Conservation (phyloP, 805 yeast species). For the Candida odintsovae region DNA sequence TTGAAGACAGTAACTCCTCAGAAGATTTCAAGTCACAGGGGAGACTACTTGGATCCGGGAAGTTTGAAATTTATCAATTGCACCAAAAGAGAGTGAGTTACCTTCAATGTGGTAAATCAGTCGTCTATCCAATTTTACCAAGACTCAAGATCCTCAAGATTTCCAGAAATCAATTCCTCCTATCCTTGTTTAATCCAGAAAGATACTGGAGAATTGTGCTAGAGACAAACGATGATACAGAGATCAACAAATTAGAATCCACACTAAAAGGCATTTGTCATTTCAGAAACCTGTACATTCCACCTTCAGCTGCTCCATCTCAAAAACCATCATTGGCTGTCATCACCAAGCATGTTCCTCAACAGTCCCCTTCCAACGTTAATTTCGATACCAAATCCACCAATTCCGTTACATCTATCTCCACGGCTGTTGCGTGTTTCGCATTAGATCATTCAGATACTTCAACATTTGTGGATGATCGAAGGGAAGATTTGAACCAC, state of each 20-base stretch:
- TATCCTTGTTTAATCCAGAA: constrained; percentile 69
- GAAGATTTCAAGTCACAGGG: constrained; percentile 27
- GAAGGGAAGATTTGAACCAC: not conserved
- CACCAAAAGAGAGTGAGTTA: constrained; percentile 54
- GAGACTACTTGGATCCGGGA: constrained; percentile 54
- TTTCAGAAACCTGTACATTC: constrained; percentile 35
- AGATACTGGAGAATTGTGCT: constrained; percentile 61
- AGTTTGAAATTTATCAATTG: constrained; percentile 52
- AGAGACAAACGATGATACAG: constrained; percentile 15
- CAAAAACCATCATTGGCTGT: not conserved
- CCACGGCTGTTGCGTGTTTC: constrained; percentile 32
- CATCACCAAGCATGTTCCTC: not conserved
- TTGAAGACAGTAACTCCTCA: constrained; percentile 15
- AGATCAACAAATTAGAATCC: constrained; percentile 23
- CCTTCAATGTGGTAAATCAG: constrained; percentile 50
- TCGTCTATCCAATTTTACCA: constrained; percentile 72
- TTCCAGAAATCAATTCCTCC: constrained; percentile 41
- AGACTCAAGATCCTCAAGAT: constrained; percentile 52
- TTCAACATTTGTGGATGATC: constrained; percentile 37
- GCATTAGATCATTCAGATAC: constrained; percentile 21
- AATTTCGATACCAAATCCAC: constrained; percentile 1
- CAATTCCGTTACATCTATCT: constrained; percentile 25
- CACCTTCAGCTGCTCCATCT: not conserved
- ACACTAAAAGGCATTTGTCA: constrained; percentile 28
- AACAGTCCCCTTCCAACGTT: not conserved